Evolutionary conservation across 352 stramenopile species (phyloP).

Genomic region (Phytophthora cactorum): DNA sequence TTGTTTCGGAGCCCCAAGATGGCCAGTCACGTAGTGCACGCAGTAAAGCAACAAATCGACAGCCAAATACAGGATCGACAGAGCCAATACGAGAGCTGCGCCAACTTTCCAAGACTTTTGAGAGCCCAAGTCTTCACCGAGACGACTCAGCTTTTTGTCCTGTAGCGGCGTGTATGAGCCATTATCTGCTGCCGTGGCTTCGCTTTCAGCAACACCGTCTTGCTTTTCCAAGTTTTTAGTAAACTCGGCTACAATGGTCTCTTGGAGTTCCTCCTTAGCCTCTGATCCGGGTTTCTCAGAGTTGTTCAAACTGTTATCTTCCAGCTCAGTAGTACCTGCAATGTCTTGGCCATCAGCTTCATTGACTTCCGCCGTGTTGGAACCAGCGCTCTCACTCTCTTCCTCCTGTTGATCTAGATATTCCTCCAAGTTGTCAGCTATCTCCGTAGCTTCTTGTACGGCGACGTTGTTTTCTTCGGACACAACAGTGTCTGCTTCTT

Average conservation of each 20-base stretch:
- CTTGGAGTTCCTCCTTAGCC: neutral
- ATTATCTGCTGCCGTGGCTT: neutral
- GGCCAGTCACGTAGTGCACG: constrained; percentile 5
- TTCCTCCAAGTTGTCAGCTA: neutral
- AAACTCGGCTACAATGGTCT: neutral
- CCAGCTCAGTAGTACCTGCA: neutral
- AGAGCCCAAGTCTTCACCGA: neutral
- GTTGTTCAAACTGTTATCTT: neutral
- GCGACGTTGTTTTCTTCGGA: neutral
- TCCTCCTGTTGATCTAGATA: neutral
- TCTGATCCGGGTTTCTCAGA: neutral
- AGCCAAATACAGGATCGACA: constrained; percentile 34
- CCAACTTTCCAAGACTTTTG: constrained; percentile 25
- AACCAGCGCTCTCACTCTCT: neutral
- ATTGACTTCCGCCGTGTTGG: neutral
- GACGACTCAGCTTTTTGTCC: neutral
- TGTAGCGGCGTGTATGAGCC: neutral
- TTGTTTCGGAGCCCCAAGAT: constrained; percentile 16
- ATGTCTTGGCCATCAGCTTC: neutral
- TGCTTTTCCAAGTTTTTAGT: neutral
- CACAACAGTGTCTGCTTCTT: neutral
- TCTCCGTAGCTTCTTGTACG: neutral
- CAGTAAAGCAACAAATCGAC: constrained; percentile 28
- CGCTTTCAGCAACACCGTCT: neutral
- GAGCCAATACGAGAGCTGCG: constrained; percentile 27